Conservation (phyloP, 1,284 basidiomycete genomes). For the Ustilago cynodontis region DNA sequence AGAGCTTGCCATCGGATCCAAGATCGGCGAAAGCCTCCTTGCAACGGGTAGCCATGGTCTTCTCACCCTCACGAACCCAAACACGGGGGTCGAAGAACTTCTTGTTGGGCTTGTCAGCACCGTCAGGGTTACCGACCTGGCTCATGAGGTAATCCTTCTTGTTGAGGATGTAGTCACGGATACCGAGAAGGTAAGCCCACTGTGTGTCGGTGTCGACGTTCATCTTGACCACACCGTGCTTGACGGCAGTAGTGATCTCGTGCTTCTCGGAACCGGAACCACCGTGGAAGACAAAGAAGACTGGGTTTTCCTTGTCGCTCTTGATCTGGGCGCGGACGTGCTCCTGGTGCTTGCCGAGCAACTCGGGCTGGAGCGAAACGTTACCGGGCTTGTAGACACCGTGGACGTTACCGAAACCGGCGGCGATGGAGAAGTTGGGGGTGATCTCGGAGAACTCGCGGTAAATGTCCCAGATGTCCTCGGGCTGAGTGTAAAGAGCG, state of each 20-base stretch:
- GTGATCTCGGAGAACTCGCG: slow-evolving; percentile 84
- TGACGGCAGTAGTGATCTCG: slow-evolving; percentile 92
- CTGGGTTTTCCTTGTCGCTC: slow-evolving; percentile 75
- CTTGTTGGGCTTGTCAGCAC: slow-evolving; percentile 70
- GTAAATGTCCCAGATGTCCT: slow-evolving; percentile 91
- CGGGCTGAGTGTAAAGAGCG: slow-evolving; percentile 95
- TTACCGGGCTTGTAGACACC: slow-evolving; percentile 70
- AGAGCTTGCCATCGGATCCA: slow-evolving; percentile 72
- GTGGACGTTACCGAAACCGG: slow-evolving; percentile 96
- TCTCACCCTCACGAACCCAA: slow-evolving; percentile 98
- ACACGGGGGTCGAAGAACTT: slow-evolving; percentile 76
- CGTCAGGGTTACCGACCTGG: slow-evolving; percentile 70
- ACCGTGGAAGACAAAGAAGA: slow-evolving; percentile 99
- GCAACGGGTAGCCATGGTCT: slow-evolving; percentile 88
- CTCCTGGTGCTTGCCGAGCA: slow-evolving; percentile 91
- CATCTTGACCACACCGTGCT: slow-evolving; percentile 78
- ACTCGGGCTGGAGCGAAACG: slow-evolving; percentile 89
- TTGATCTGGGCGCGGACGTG: slow-evolving; percentile 81
- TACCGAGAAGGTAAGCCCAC: slow-evolving; percentile 90
- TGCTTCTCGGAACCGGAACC: slow-evolving; percentile 97
- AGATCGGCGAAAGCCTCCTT: slow-evolving; percentile 92
- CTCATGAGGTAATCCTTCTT: slow-evolving; percentile 69
- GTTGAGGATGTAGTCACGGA: slow-evolving; percentile 72
- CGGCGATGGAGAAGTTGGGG: slow-evolving; percentile 96
- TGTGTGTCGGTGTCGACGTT: slow-evolving; percentile 79